A percentile compares a stretch with the other conserved stretches of the same genome.
phyloP scores from a whole-genome alignment of 306 rosid species.

The Myrica gale region DNA sequence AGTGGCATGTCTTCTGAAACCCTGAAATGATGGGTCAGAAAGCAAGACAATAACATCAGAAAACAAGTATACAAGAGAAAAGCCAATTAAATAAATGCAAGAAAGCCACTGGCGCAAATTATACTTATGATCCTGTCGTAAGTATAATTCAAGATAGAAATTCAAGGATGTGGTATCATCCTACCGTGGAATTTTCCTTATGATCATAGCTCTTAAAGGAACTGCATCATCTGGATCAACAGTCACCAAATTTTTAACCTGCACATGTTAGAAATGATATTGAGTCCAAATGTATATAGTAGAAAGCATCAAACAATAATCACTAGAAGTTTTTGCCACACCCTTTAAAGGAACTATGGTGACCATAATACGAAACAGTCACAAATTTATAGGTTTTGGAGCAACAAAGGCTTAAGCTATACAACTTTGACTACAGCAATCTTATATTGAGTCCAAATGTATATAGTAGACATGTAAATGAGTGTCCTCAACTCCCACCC shows the following conservation, averaged over 20 bases:
- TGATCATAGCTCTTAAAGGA: slow-evolving; percentile 70
- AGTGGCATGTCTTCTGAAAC: slow-evolving; percentile 96
- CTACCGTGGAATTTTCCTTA: slow-evolving; percentile 95
- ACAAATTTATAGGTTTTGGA: background rate
- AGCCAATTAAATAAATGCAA: slow-evolving; percentile 17
- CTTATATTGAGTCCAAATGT: too few relatives aligned
- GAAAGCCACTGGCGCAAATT: background rate
- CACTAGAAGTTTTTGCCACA: background rate
- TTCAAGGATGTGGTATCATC: slow-evolving; percentile 14
- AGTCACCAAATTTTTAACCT: slow-evolving; percentile 92
- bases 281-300: slow-evolving; percentile 4
- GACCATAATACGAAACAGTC: background rate
- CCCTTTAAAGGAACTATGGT: background rate
- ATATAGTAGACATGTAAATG: too few relatives aligned
- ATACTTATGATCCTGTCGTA: background rate
- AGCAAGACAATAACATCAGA: slow-evolving; percentile 15
- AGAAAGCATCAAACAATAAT: background rate
- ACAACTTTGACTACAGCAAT: background rate
- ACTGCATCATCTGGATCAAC: slow-evolving; percentile 69
- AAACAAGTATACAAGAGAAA: slow-evolving; percentile 2
- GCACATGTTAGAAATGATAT: slow-evolving; percentile 29
- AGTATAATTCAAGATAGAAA: background rate
- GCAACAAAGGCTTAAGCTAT: background rate
- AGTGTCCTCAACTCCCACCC: too few relatives aligned
- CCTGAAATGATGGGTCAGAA: slow-evolving; percentile 45